Evolutionary conservation across 805 yeast genomes (phyloP), one percentile per base, ranked within the genome.

Genomic region (Ogataea henricii): DNA sequence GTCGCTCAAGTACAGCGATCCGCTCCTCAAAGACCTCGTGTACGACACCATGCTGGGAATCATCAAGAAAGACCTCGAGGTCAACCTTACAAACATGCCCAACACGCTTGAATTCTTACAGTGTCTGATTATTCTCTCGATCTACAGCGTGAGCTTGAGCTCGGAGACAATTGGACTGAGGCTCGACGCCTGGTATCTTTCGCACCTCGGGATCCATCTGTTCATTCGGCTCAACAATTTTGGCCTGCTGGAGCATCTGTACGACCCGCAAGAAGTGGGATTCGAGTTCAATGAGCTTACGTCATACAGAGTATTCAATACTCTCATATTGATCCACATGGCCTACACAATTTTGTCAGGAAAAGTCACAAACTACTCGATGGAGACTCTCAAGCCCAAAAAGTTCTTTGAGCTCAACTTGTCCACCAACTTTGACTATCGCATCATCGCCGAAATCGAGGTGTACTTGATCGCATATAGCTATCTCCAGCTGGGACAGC

Each of bases 361-460:
- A 2, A 52, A 53, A 27, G 43, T 46, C 37, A 50, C 66, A 3
- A 43, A 46, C 22, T 55, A 48, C 45, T 49, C 63, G 1, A 6
- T 8, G 63, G 90, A 56, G 72, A 74, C 79, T 77, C 84, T 62
- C 65, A 82, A 21, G 23, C 65, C 66, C 2, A 51, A 53, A 13
- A 53, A 51, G 33, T 54, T 54, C 46, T 66, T 83, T 41, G 79
- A 81, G 33, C 64, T 80, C 32, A 71, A 82, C 4, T 70, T 78
- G 29, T 79, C 90, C 2, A 84, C 90, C 5, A 85, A 85, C 58
- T 87, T 87, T 62, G 96, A 87, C 60, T 89, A 87, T n/a, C 67
- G 94, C 49, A 85, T 87, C 81, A 83, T 86, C 6, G 83, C 89
- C 34, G 95, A 87, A 63, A 80, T 85, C 43, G 77, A 82, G 16